A percentile compares a stretch with the other conserved stretches of the same genome.
Evolutionary conservation across 371 early-diverging fungal genomes (phyloP).

Genomic region (Funneliformis caledonium): DNA sequence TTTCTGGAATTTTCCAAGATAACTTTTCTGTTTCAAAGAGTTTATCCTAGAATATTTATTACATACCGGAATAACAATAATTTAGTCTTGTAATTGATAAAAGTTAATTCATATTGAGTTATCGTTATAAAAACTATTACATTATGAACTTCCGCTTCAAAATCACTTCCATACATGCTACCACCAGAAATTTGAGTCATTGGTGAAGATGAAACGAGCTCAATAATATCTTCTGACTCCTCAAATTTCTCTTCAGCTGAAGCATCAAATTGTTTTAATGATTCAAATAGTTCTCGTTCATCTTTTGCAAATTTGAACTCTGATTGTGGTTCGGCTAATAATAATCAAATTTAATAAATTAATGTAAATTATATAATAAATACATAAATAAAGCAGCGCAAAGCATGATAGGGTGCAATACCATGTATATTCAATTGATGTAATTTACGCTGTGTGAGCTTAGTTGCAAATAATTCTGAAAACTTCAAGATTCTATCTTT

Average conservation of each 20-base stretch:
- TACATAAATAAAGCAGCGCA: neutral
- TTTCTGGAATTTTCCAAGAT: constrained; percentile 29
- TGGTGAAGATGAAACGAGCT: neutral
- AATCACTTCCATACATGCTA: neutral
- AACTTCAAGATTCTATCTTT: constrained; percentile 65
- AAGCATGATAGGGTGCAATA: neutral
- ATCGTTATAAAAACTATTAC: neutral
- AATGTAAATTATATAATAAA: neutral
- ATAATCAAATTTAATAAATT: neutral
- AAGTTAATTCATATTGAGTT: neutral
- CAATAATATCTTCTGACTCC: neutral
- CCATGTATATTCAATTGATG: neutral
- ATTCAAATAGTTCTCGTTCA: constrained; percentile 9
- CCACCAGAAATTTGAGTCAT: neutral
- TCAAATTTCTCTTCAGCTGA: neutral
- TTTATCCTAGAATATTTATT: neutral
- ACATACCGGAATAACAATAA: neutral
- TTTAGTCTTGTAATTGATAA: neutral
- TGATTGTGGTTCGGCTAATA: neutral
- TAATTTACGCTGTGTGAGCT: neutral
- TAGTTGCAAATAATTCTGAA: constrained; percentile 65
- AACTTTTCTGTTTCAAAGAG: neutral
- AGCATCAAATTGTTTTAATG: neutral
- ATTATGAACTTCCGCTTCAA: neutral
- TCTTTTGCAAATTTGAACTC: neutral